Conservation (phyloP, 805 yeast species). For the Isabelozyma pseudorhagii region DNA sequence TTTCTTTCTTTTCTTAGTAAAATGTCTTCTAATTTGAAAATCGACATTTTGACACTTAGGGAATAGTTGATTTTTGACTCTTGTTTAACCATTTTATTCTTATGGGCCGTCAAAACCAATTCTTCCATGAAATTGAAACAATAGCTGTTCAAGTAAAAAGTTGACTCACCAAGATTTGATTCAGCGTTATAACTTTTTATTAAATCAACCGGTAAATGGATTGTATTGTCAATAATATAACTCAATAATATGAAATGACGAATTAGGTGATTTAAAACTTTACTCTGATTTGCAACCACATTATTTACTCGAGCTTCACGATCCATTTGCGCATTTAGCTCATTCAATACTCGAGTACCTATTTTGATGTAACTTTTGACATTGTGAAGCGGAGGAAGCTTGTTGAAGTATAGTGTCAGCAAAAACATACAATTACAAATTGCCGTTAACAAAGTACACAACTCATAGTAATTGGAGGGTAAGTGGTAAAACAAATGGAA, state of each 20-base stretch:
- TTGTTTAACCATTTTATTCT: background rate
- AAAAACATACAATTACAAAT: background rate
- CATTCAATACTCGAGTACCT: background rate
- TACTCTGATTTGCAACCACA: background rate
- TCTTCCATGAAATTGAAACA: background rate
- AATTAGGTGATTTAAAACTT: background rate
- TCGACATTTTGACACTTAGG: background rate
- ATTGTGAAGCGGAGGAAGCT: background rate
- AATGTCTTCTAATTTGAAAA: constrained; percentile 1
- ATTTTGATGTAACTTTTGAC: background rate
- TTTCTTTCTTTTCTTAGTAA: background rate
- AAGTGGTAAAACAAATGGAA: background rate
- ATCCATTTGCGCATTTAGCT: background rate
- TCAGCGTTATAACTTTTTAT: background rate
- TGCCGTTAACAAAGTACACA: background rate
- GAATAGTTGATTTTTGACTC: background rate
- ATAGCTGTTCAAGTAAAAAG: background rate
- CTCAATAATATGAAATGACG: background rate
- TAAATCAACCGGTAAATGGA: background rate
- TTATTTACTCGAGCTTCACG: background rate
- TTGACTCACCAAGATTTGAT: background rate
- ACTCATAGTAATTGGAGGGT: background rate
- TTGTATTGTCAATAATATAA: background rate
- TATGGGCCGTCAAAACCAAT: background rate
- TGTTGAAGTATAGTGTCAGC: background rate